Evolutionary conservation across 2,329 filamentous ascomycete species (phyloP).

Genomic region (Cercospora brassicicola): DNA sequence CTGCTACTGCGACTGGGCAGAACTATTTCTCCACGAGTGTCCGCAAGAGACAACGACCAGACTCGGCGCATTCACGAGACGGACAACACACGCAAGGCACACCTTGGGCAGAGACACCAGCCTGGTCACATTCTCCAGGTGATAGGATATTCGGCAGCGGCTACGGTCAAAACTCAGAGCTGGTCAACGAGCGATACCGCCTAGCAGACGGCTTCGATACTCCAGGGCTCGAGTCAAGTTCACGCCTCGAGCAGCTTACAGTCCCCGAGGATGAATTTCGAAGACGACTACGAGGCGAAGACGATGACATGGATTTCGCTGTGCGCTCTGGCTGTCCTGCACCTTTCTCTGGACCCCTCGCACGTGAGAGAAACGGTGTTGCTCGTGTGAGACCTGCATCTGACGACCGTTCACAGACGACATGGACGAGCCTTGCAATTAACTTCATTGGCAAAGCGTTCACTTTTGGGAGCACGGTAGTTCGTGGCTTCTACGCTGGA

Average conservation of each 20-base stretch:
- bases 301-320: constrained; percentile 20
- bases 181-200: constrained; percentile 55
- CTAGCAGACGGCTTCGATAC: constrained; percentile 54
- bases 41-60: constrained; percentile 38
- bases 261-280: constrained; percentile 24
- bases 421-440: constrained; percentile 61
- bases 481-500: constrained; percentile 83
- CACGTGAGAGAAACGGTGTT: constrained; percentile 41
- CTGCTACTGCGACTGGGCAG: constrained; percentile 26
- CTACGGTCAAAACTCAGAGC: constrained; percentile 42
- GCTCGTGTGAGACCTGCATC: constrained; percentile 25
- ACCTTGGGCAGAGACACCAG: constrained; percentile 22
- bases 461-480: constrained; percentile 75
- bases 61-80: constrained; percentile 23
- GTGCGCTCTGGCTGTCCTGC: constrained; percentile 13
- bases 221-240: constrained; percentile 42
- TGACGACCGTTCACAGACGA: constrained; percentile 23
- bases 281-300: constrained; percentile 28
- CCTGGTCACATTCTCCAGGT: constrained; percentile 28
- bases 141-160: constrained; percentile 28
- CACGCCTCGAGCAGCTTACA: constrained; percentile 39
- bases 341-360: constrained; percentile 34
- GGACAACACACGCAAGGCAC: constrained; percentile 11
- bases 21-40: constrained; percentile 36
- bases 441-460: constrained; percentile 73